These are phyloP conservation scores for Penicillium aurantiogriseum DNA, from an alignment of 2,329 filamentous ascomycete species.

Conservation along the genomic window DNA sequence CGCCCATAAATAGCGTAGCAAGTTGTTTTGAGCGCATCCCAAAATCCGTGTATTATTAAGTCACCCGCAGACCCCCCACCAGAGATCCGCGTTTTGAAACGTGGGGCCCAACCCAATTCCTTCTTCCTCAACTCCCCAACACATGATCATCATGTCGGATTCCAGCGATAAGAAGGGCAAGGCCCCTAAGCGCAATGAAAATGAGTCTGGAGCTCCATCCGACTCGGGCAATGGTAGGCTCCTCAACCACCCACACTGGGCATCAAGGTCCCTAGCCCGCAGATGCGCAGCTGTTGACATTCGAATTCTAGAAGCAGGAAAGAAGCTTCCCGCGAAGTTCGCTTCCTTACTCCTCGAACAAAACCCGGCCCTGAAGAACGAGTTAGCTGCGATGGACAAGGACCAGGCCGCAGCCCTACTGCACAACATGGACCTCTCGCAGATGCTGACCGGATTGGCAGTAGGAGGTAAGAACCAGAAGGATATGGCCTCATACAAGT, in stretches of 20 bases:
- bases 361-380: constrained; percentile 65
- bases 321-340: constrained; percentile 37
- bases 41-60: background rate
- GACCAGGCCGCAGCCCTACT: constrained; percentile 56
- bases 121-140: constrained; percentile 14
- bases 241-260: background rate
- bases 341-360: constrained; percentile 44
- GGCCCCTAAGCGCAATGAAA: constrained; percentile 23
- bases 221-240: constrained; percentile 10
- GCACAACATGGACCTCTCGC: constrained; percentile 48
- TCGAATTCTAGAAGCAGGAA: constrained; percentile 25
- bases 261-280: no score
- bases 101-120: constrained; percentile 31
- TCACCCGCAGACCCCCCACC: constrained; percentile 14
- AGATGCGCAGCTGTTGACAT: background rate
- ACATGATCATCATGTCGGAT: constrained; percentile 37
- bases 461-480: constrained; percentile 84
- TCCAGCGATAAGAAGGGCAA: constrained; percentile 37
- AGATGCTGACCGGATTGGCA: constrained; percentile 56
- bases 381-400: constrained; percentile 70
- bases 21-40: background rate
- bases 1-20: background rate
- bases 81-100: constrained; percentile 23
- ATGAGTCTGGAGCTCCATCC: constrained; percentile 3
- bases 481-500: constrained; percentile 96